Conservation (phyloP, 768 basidiomycete genomes). For the Naganishia vishniacii region DNA sequence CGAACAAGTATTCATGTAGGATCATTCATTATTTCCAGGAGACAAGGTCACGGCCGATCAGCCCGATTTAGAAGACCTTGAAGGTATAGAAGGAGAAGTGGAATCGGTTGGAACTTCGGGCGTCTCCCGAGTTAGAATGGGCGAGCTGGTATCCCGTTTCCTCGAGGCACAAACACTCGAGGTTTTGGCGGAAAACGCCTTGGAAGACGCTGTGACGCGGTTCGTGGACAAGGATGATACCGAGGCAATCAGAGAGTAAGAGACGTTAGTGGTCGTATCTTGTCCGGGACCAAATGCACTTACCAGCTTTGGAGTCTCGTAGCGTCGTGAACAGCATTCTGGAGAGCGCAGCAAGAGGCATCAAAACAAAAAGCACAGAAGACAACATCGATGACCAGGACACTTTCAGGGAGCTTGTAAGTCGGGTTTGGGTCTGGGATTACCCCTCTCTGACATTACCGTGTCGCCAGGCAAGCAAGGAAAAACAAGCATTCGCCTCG, state of each 20-base stretch:
- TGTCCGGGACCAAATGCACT: too few relatives aligned
- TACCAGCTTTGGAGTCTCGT: too few relatives aligned
- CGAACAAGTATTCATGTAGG: background rate
- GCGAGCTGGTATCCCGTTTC: slow-evolving; percentile 85
- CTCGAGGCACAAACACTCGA: slow-evolving; percentile 87
- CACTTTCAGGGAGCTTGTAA: slow-evolving; percentile 46
- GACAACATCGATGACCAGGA: slow-evolving; percentile 47
- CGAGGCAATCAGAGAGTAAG: slow-evolving; percentile 81
- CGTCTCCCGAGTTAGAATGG: slow-evolving; percentile 72
- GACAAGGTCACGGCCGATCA: slow-evolving; percentile 65
- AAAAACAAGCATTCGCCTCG: slow-evolving; percentile 23
- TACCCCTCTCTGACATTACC: slow-evolving; percentile 29
- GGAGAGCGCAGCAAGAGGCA: slow-evolving; percentile 36
- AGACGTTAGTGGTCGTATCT: too few relatives aligned
- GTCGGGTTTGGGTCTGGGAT: slow-evolving; percentile 18
- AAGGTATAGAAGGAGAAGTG: slow-evolving; percentile 44
- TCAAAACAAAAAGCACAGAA: slow-evolving; percentile 29
- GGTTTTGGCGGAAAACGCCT: slow-evolving; percentile 77
- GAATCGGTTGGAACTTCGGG: slow-evolving; percentile 21
- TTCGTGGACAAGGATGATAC: slow-evolving; percentile 97
- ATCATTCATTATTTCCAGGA: slow-evolving; percentile 28
- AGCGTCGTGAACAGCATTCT: slow-evolving; percentile 50
- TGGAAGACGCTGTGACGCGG: slow-evolving; percentile 88
- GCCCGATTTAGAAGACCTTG: slow-evolving; percentile 69
- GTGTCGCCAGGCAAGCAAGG: slow-evolving; percentile 32